phyloP scores from a whole-genome alignment of 2,329 filamentous ascomycete species.

The Tolypocladium ovalisporum region DNA sequence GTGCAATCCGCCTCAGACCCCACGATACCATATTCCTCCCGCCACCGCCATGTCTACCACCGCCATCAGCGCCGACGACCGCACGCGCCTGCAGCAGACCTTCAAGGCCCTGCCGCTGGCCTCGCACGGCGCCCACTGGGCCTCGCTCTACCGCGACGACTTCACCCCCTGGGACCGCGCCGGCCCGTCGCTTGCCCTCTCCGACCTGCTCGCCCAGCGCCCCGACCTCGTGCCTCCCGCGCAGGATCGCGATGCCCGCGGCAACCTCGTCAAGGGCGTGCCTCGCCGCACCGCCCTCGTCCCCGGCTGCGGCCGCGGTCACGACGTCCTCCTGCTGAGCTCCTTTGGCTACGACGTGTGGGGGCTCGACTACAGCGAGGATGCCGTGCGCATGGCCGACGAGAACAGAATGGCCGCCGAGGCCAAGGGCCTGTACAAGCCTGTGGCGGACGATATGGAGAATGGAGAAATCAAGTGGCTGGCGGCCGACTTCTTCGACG shows the following conservation, averaged over 20 bases:
- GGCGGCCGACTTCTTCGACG: constrained; percentile 55
- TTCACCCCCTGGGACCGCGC: constrained; percentile 47
- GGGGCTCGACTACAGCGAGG: constrained; percentile 57
- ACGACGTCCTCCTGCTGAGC: constrained; percentile 68
- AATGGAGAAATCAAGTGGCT: constrained; percentile 46
- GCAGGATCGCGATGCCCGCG: constrained; percentile 20
- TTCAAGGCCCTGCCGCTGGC: constrained; percentile 23
- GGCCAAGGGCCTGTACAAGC: constrained; percentile 31
- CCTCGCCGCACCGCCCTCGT: constrained; percentile 47
- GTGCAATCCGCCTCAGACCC: background rate
- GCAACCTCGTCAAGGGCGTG: constrained; percentile 13
- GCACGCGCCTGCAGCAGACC: constrained; percentile 17
- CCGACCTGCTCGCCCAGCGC: constrained; percentile 36
- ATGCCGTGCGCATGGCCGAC: constrained; percentile 33
- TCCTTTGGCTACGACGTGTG: constrained; percentile 67
- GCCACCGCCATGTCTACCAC: constrained; percentile 7
- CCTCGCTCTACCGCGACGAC: constrained; percentile 33
- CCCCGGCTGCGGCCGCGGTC: constrained; percentile 71
- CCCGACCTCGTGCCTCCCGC: constrained; percentile 30
- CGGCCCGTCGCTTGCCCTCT: constrained; percentile 40
- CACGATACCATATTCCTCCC: background rate
- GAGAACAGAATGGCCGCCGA: constrained; percentile 28
- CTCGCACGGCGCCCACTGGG: constrained; percentile 30
- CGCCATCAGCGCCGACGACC: constrained; percentile 8
- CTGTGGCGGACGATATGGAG: constrained; percentile 23